Evolutionary conservation across 345 rosid species (phyloP), one percentile per base, ranked within the genome.

Genomic region (Raphanus raphanistrum): DNA sequence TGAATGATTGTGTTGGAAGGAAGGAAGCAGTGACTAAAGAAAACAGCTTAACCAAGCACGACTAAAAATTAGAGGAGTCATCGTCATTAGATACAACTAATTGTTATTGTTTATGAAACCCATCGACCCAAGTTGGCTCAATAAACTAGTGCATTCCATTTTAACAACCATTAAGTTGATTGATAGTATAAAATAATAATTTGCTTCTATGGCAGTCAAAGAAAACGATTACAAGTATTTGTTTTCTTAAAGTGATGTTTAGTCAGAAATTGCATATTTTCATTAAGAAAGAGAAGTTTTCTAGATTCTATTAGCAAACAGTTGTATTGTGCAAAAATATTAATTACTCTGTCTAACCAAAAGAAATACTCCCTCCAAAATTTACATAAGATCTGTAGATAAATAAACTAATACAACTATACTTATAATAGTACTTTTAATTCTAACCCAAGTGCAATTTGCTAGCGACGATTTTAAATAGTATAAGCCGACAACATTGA

Each of bases 401-500:
- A 6, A 33, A 21, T 21, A 33, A 33, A 33, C 5, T 33, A 5
- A 6, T 33, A 5, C 7, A 5, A 33, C 36, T 6, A 33, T 33
- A 33, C 36, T 33, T 5, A 35, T 27, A 26, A 6, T 54, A 29
- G 6, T 61, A 38, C 15, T 27, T 68, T 10, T 17, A 1, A 33
- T 32, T 32, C 3, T 50, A 63, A 21, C 11, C 35, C 26, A 52
- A 63, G 26, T 76, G 63, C 31, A 71, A 65, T 15, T 15, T 70
- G 31, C 9, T 54, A 27, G 38, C 5, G 8, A 55, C 1, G 66
- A 54, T 29, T 55, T 27, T 70, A 5, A 41, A 57, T 66, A 35
- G 27, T 60, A 60, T 60, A 72, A 66, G 74, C 82, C 78, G 82
- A 74, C 79, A 74, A 68, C 79, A 55, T 63, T 63, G 82, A 74